These are phyloP conservation scores for Lathyrus tuberosus DNA, from an alignment of 306 rosid species.

Conservation along the genomic window DNA sequence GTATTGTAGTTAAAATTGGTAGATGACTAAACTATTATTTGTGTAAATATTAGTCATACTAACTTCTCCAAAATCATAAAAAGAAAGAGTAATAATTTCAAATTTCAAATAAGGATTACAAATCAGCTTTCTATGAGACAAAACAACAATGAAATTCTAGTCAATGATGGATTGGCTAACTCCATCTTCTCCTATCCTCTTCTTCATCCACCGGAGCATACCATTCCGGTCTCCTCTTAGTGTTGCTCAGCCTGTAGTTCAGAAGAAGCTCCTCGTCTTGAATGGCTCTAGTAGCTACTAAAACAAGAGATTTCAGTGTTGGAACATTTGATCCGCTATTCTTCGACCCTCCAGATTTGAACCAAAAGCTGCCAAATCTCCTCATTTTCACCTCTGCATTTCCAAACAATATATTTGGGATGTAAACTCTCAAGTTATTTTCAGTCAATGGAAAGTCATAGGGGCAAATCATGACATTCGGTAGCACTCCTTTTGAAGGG, in stretches of 20 bases:
- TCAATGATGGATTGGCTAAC: constrained; percentile 45
- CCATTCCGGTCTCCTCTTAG: constrained; percentile 79
- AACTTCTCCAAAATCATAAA: constrained; percentile 10
- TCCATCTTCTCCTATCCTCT: constrained; percentile 92
- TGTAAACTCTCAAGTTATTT: constrained; percentile 65
- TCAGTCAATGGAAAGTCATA: constrained; percentile 86
- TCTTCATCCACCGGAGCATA: constrained; percentile 84
- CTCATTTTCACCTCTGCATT: constrained; percentile 70
- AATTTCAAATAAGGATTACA: constrained; percentile 7
- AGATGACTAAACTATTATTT: too few relatives aligned
- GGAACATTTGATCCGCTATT: constrained; percentile 55
- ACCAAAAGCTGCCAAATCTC: constrained; percentile 87
- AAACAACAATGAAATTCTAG: not conserved
- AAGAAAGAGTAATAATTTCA: constrained; percentile 5
- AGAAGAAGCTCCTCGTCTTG: constrained; percentile 79
- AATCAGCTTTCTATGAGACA: constrained; percentile 30
- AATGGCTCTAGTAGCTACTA: constrained; percentile 75
- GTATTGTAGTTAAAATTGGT: too few relatives aligned
- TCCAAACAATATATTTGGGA: constrained; percentile 77
- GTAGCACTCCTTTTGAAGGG: constrained; percentile 74
- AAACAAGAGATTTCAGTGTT: constrained; percentile 65
- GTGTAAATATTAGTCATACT: too few relatives aligned
- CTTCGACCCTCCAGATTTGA: constrained; percentile 65
- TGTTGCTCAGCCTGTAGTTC: constrained; percentile 89
- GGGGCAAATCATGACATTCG: constrained; percentile 93